Evolutionary conservation across 495 filamentous ascomycete species (phyloP).

Genomic region (Pyrenula massariospora): DNA sequence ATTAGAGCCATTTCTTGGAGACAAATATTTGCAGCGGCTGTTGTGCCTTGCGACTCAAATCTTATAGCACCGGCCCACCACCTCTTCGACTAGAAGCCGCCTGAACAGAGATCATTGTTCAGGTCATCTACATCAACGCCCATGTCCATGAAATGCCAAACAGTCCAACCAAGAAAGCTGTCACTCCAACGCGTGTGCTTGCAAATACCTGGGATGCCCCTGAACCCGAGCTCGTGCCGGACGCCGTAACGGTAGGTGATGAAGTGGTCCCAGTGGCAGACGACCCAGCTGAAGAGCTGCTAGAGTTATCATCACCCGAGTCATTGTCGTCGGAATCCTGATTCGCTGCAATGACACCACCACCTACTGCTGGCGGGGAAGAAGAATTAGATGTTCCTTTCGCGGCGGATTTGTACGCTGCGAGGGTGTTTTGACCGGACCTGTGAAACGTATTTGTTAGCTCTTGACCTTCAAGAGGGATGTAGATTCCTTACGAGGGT

Average conservation of each 20-base stretch:
- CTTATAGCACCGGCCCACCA: no score
- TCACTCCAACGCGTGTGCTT: neutral
- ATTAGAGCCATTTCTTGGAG: no score
- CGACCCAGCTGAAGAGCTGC: neutral
- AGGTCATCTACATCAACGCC: neutral
- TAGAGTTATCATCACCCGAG: neutral
- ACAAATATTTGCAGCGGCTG: no score
- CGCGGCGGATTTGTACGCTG: slow-evolving; percentile 32
- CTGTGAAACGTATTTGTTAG: slow-evolving; percentile 12
- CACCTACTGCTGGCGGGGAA: neutral
- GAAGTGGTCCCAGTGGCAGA: neutral
- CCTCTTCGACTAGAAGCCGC: no score
- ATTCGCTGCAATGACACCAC: neutral
- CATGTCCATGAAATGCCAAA: neutral
- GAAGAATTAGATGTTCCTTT: neutral
- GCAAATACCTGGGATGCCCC: neutral
- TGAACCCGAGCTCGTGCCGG: neutral
- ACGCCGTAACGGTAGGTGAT: neutral
- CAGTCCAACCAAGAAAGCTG: neutral
- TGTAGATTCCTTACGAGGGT: slow-evolving; percentile 29
- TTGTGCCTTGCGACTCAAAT: no score
- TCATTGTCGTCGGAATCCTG: neutral
- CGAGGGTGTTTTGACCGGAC: slow-evolving; percentile 38
- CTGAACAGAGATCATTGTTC: no score
- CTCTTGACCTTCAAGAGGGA: slow-evolving; percentile 1